These are phyloP conservation scores for Ustilago loliicola DNA, from an alignment of 1,284 basidiomycete genomes.

Conservation along the genomic window DNA sequence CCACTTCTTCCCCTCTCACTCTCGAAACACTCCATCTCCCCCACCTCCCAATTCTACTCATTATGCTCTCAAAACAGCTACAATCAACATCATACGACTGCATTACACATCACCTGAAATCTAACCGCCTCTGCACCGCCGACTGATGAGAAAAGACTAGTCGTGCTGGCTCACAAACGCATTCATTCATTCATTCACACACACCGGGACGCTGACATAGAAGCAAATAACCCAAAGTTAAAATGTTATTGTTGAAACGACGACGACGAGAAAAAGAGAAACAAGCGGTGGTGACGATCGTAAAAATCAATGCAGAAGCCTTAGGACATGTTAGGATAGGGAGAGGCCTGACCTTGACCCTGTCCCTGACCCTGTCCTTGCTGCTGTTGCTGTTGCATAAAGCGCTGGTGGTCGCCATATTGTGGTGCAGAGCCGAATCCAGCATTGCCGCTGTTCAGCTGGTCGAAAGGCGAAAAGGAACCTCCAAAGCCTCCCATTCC, in stretches of 20 bases:
- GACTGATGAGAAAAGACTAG: too few relatives aligned
- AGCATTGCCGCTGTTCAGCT: constrained; percentile 34
- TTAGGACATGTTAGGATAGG: constrained; percentile 41
- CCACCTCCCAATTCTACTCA: too few relatives aligned
- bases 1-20: neutral
- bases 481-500: constrained; percentile 32
- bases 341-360: constrained; percentile 31
- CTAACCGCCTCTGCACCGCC: too few relatives aligned
- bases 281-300: neutral
- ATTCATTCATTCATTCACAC: neutral
- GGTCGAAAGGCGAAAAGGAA: constrained; percentile 50
- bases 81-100: too few relatives aligned
- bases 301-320: too few relatives aligned
- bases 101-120: too few relatives aligned
- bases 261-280: neutral
- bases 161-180: too few relatives aligned
- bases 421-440: constrained; percentile 35
- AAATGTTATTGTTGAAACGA: constrained; percentile 7
- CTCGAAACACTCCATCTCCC: too few relatives aligned
- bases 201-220: neutral
- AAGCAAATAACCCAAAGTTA: constrained; percentile 2
- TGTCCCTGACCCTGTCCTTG: constrained; percentile 33
- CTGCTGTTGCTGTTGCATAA: constrained; percentile 38
- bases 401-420: constrained; percentile 41
- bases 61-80: neutral